Percentiles rank a stretch among this genome's conserved stretches.
Conservation (phyloP, 1,284 basidiomycete genomes). For the Ceratobasidium sp. region DNA sequence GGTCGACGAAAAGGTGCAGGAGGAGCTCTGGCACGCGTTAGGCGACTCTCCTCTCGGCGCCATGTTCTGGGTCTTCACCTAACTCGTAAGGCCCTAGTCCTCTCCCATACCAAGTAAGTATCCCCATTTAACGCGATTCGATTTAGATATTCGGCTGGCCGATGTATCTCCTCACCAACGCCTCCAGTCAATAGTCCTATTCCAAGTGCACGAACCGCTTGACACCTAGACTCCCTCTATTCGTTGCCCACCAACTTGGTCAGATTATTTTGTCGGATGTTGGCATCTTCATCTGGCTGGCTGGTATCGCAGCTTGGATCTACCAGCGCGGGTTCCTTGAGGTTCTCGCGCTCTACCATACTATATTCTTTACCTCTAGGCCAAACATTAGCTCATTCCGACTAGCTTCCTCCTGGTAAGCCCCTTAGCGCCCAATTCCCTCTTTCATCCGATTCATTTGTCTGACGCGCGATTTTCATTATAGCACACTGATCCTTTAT, state of each 20-base stretch:
- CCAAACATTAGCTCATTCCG: constrained; percentile 88
- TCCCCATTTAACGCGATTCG: constrained; percentile 6
- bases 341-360: constrained; percentile 91
- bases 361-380: constrained; percentile 92
- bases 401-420: constrained; percentile 89
- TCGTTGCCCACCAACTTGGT: constrained; percentile 82
- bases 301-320: constrained; percentile 71
- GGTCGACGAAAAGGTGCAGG: constrained; percentile 78
- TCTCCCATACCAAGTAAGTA: neutral
- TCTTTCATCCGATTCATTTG: neutral
- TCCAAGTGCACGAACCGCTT: constrained; percentile 91
- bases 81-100: constrained; percentile 69
- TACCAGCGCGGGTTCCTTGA: constrained; percentile 78
- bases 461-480: neutral
- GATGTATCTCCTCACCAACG: constrained; percentile 86
- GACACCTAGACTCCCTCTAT: constrained; percentile 84
- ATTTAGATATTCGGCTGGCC: constrained; percentile 86
- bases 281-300: constrained; percentile 83
- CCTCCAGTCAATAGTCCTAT: constrained; percentile 91
- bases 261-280: constrained; percentile 90
- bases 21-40: constrained; percentile 87
- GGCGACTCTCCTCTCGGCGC: constrained; percentile 94
- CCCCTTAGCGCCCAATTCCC: neutral
- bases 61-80: constrained; percentile 69
- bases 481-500: constrained; percentile 60